Base-by-base conservation (phyloP, 2,329 filamentous ascomycete species). In the Dryadomyces sulphureus region DNA sequence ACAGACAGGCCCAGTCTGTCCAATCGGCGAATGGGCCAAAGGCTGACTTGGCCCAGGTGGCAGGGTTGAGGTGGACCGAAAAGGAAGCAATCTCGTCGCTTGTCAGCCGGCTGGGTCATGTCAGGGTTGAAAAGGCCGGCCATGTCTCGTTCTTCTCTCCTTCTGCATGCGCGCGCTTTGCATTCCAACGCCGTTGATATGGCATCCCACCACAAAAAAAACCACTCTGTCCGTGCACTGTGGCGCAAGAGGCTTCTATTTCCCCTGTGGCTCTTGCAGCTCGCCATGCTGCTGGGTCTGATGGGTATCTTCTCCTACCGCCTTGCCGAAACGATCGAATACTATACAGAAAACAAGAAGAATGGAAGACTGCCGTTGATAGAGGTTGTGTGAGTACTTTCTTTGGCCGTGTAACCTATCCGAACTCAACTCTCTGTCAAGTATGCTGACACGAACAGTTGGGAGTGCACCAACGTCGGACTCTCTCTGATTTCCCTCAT, bases 251-350 rank as follows among this genome's bases (percentile, higher is more conserved):
- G 54, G 40, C 45, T 76, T 4, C 58, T 78, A 22, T 50, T 70
- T 1, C 72, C 72, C 7, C 62, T 64, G 38, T 78, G 74, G 73
- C 53, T 59, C 7, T 51, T 68, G 5, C 72, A 77, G 55, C 56
- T 71, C 4, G 53, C 58, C 3, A 57, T 75, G 17, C 57, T 72
- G 38, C 54, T 70, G 43, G 55, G 62, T 35, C 57, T 73, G 48
- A 64, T 73, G 55, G 72, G 67, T 14, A 57, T 77, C 7, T 77
- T 76, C 52, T 62, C 69, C 24, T 74, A 69, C 58, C 65, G 72
- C 12, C 61, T 78, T 7, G 68, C 67, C 24, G 61, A 66, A 40
- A 72, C 70, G 0, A 53, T 69, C 24, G 60, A 60, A 19, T 59
- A 63, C 9, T 68, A 65, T 52, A 56, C 65, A n/a, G 64, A 67